phyloP scores from a whole-genome alignment of 2,329 filamentous ascomycete genomes.

The Akanthomyces lecanii region DNA sequence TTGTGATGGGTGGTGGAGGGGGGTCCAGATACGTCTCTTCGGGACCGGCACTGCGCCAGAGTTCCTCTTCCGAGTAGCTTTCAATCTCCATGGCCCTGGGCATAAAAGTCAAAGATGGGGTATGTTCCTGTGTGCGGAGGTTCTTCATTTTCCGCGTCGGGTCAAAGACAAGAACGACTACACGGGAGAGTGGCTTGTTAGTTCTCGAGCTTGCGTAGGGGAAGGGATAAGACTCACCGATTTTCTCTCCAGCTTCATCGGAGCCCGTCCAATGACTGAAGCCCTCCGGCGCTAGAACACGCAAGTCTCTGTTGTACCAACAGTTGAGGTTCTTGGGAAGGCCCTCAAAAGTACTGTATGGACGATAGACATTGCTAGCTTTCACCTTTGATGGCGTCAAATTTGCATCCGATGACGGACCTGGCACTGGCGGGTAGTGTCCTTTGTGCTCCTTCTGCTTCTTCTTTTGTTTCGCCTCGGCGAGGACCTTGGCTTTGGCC shows the following conservation, averaged over 20 bases:
- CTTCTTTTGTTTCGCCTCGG: background rate
- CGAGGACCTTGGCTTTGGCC: constrained; percentile 8
- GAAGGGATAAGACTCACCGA: constrained; percentile 17
- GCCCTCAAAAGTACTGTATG: constrained; percentile 26
- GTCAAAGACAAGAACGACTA: constrained; percentile 25
- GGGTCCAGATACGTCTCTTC: constrained; percentile 27
- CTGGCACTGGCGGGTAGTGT: background rate
- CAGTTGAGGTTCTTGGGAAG: constrained; percentile 22
- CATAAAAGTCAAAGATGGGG: constrained; percentile 27
- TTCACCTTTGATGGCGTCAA: constrained; percentile 20
- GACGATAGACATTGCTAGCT: constrained; percentile 25
- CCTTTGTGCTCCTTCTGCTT: constrained; percentile 15
- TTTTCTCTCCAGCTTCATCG: constrained; percentile 22
- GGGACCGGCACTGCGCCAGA: constrained; percentile 24
- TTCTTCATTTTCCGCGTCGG: constrained; percentile 24
- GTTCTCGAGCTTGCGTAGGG: no score
- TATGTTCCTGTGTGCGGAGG: constrained; percentile 21
- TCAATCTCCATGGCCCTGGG: constrained; percentile 27
- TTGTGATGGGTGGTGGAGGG: constrained; percentile 21
- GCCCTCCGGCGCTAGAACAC: constrained; percentile 27
- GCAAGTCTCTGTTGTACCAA: constrained; percentile 26
- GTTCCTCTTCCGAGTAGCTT: constrained; percentile 26
- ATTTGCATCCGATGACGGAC: background rate
- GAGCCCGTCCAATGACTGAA: constrained; percentile 24
- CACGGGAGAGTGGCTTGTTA: background rate